Conservation (phyloP, 2,329 filamentous ascomycete genomes). For the Rutstroemia sp. region DNA sequence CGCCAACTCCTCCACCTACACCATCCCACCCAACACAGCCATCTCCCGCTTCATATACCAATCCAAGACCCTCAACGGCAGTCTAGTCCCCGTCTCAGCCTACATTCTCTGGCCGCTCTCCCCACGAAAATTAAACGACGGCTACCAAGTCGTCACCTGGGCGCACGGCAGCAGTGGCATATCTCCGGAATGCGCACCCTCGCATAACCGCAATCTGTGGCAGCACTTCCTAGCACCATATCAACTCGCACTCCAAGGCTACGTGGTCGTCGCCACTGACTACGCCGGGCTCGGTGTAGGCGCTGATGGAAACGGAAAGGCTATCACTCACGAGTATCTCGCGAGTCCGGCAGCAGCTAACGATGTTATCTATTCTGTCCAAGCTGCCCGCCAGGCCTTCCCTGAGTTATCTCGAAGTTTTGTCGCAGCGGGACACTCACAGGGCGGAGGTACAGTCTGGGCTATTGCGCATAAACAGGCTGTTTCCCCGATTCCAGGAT, state of each 20-base stretch:
- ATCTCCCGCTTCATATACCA: conserved; percentile 10
- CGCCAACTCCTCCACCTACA: neutral
- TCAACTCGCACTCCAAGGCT: conserved; percentile 35
- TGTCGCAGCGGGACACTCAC: conserved; percentile 39
- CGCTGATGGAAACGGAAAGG: conserved; percentile 27
- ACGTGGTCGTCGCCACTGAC: conserved; percentile 38
- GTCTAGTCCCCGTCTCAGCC: conserved; percentile 1
- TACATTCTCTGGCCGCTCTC: neutral
- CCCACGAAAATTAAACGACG: neutral
- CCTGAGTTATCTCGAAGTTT: conserved; percentile 33
- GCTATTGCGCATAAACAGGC: conserved; percentile 26
- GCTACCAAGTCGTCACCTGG: conserved; percentile 6
- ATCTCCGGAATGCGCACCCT: conserved; percentile 34
- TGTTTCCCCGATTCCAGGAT: conserved; percentile 5
- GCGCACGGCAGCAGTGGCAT: conserved; percentile 38
- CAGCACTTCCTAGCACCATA: conserved; percentile 36
- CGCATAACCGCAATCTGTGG: conserved; percentile 34
- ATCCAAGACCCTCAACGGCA: neutral
- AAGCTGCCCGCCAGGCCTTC: conserved; percentile 37
- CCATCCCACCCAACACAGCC: neutral
- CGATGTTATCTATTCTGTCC: conserved; percentile 37
- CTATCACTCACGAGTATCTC: conserved; percentile 36
- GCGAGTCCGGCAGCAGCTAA: conserved; percentile 33
- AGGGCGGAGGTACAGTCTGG: conserved; percentile 41
- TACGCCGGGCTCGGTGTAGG: conserved; percentile 39